phyloP scores from a whole-genome alignment of 148 eudicot species.

The Vaccinium darrowii region DNA sequence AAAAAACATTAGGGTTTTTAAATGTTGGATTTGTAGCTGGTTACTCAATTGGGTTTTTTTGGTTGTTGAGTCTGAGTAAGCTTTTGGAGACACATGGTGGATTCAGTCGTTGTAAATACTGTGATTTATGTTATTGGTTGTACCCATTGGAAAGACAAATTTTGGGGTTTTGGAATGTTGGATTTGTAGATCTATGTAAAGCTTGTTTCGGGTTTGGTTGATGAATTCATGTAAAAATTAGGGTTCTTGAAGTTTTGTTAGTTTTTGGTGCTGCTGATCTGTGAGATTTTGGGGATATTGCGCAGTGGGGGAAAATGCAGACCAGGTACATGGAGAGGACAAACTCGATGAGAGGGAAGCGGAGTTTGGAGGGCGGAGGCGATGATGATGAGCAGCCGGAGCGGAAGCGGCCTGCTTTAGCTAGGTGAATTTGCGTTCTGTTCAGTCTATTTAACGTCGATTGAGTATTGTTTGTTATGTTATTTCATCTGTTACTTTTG shows the following conservation, averaged over 20 bases:
- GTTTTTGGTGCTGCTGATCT: conserved; percentile 36
- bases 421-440: conserved; percentile 43
- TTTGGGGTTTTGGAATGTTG: not conserved
- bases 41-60: too few species aligned
- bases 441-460: not conserved
- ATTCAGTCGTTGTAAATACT: too few species aligned
- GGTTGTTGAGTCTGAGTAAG: too few species aligned
- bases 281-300: conserved; percentile 25
- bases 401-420: conserved; percentile 74
- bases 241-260: not conserved
- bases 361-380: conserved; percentile 48
- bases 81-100: too few species aligned
- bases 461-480: not conserved
- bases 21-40: not conserved
- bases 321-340: conserved; percentile 81
- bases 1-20: not conserved
- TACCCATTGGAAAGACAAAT: too few species aligned
- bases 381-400: conserved; percentile 56
- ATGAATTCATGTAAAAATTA: not conserved
- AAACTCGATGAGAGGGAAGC: conserved; percentile 73
- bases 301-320: conserved; percentile 47
- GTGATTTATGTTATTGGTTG: too few species aligned
- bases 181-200: conserved; percentile 12
- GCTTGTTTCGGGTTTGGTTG: conserved; percentile 10
- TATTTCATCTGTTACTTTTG: not conserved